phyloP scores from a whole-genome alignment of 306 rosid species.

The Vigna reflexopilosa region DNA sequence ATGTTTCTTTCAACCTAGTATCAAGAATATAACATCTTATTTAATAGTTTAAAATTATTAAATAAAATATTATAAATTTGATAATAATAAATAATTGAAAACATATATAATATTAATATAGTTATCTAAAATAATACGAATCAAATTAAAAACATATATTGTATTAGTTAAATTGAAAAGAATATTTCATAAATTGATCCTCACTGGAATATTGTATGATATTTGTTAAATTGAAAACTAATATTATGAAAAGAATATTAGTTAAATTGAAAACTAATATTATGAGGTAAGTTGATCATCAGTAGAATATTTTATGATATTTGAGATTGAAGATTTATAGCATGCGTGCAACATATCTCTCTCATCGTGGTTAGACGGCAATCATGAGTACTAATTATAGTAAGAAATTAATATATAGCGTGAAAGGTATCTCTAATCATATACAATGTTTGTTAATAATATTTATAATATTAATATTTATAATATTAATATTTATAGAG shows the following conservation, averaged over 20 bases:
- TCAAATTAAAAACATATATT: too few species aligned
- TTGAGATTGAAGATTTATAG: conserved; percentile 2
- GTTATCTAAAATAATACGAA: too few species aligned
- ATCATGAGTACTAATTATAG: conserved; percentile 31
- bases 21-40: too few species aligned
- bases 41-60: too few species aligned
- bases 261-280: background rate
- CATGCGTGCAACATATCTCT: conserved; percentile 31
- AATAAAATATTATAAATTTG: too few species aligned
- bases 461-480: too few species aligned
- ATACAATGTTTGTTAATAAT: background rate
- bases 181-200: background rate
- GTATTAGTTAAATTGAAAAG: too few species aligned
- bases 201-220: background rate
- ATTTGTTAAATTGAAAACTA: background rate
- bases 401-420: background rate
- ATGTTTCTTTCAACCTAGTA: too few species aligned
- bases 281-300: background rate
- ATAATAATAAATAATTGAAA: too few species aligned
- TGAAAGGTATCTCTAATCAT: conserved; percentile 5
- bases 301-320: background rate
- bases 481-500: background rate
- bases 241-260: background rate
- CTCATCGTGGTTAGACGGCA: conserved; percentile 29
- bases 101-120: too few species aligned